Percentiles rank a stretch among this genome's conserved stretches.
phyloP scores from a whole-genome alignment of 441 rosid species.

The Gossypium schwendimanii region DNA sequence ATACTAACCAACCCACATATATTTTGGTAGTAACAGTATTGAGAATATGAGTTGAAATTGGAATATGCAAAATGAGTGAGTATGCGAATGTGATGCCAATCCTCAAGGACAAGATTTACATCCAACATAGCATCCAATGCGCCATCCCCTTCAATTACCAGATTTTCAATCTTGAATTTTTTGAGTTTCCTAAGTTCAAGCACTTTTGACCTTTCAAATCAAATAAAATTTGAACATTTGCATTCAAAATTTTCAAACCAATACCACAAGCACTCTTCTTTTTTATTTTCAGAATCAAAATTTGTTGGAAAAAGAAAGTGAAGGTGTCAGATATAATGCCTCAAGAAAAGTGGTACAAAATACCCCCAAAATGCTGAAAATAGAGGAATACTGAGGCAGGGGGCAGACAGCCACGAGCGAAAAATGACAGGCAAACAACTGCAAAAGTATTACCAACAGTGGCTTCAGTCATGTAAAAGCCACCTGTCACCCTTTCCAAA shows the following conservation, averaged over 20 bases:
- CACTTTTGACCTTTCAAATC: not conserved
- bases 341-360: not conserved
- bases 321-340: not conserved
- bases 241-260: not conserved
- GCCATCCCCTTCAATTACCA: no score
- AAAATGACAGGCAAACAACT: not conserved
- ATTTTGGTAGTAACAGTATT: no score
- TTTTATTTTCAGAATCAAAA: not conserved
- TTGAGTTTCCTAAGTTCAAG: not conserved
- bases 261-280: not conserved
- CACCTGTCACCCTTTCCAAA: not conserved
- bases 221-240: not conserved
- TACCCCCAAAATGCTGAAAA: not conserved
- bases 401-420: not conserved
- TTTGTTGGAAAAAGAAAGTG: not conserved
- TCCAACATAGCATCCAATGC: no score
- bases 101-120: no score
- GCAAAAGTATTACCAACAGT: constrained; percentile 1
- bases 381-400: not conserved
- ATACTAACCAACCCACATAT: no score
- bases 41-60: no score
- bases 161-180: no score
- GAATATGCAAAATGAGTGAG: no score
- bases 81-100: no score
- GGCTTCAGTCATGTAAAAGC: not conserved